Evolutionary conservation across 306 rosid species (phyloP).

Genomic region (Cicer cuneatum): DNA sequence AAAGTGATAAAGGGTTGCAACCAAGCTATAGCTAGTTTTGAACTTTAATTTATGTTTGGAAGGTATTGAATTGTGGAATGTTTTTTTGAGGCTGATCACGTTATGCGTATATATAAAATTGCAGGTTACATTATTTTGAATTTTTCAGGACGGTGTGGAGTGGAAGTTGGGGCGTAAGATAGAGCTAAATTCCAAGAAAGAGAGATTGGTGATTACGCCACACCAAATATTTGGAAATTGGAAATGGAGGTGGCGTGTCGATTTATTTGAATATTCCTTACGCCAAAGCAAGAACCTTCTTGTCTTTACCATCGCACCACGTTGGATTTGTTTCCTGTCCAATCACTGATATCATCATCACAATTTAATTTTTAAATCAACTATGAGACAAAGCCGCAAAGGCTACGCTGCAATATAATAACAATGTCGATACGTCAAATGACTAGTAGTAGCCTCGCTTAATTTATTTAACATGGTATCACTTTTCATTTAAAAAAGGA

Average conservation of each 20-base stretch:
- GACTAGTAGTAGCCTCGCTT: background rate
- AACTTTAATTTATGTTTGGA: conserved; percentile 1
- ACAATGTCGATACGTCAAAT: background rate
- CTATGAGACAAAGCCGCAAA: conserved; percentile 4
- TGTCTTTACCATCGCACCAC: conserved; percentile 11
- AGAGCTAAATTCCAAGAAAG: conserved; percentile 39
- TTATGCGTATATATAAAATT: background rate
- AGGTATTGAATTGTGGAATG: conserved; percentile 8
- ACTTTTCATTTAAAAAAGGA: background rate
- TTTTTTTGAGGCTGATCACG: background rate
- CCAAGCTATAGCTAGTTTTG: background rate
- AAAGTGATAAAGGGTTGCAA: background rate
- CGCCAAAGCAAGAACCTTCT: conserved; percentile 43
- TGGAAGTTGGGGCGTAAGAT: conserved; percentile 21
- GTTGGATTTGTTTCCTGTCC: conserved; percentile 28
- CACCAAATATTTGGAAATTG: conserved; percentile 11
- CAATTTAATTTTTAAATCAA: background rate
- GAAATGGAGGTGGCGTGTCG: conserved; percentile 14
- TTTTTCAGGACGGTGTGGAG: conserved; percentile 46
- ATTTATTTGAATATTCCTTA: conserved; percentile 27
- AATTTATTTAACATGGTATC: conserved; percentile 5
- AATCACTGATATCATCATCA: conserved; percentile 5
- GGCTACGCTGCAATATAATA: conserved; percentile 21
- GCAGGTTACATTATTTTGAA: background rate
- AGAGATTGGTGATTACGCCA: conserved; percentile 37